Evolutionary conservation across 106 monocot genomes (phyloP).

Genomic region (Alisma plantagoaquatica): DNA sequence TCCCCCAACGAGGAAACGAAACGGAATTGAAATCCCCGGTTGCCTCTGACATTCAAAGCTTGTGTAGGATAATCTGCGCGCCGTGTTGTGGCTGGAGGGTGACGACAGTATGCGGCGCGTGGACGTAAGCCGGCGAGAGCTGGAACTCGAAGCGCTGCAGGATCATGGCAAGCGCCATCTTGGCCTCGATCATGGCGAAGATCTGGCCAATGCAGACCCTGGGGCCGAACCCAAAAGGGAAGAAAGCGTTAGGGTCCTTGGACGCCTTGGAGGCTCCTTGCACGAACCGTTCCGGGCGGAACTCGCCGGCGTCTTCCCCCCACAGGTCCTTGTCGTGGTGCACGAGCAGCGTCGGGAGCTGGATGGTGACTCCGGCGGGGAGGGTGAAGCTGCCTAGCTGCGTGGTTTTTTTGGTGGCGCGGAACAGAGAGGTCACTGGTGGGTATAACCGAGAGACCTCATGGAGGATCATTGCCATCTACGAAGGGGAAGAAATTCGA

Average conservation of each 20-base stretch:
- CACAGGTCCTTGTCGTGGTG: conserved; percentile 17
- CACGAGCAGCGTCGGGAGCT: conserved; percentile 3
- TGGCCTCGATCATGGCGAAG: conserved; percentile 66
- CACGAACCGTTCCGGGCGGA: conserved; percentile 26
- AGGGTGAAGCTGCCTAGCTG: conserved; percentile 10
- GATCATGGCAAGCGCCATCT: conserved; percentile 42
- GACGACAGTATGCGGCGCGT: conserved; percentile 33
- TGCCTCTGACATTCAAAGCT: too few relatives aligned
- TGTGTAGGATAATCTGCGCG: conserved; percentile 32
- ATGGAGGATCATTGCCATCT: conserved; percentile 45
- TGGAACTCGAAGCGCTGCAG: conserved; percentile 40
- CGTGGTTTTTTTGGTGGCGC: conserved; percentile 10
- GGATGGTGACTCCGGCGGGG: conserved; percentile 11
- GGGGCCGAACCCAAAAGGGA: conserved; percentile 65
- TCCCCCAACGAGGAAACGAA: too few relatives aligned
- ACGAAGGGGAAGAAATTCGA: neutral
- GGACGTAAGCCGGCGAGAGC: conserved; percentile 40
- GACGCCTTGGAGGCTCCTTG: conserved; percentile 23
- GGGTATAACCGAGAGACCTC: conserved; percentile 57
- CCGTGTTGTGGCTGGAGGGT: conserved; percentile 54
- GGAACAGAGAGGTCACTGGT: conserved; percentile 3
- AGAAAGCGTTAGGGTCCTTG: conserved; percentile 27
- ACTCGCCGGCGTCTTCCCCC: conserved; percentile 29
- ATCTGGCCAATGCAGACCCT: conserved; percentile 61
- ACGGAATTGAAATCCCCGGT: too few relatives aligned